Percentiles rank a stretch among this genome's conserved stretches.
phyloP scores from a whole-genome alignment of 345 rosid genomes.

The Hibiscus tridactylites region DNA sequence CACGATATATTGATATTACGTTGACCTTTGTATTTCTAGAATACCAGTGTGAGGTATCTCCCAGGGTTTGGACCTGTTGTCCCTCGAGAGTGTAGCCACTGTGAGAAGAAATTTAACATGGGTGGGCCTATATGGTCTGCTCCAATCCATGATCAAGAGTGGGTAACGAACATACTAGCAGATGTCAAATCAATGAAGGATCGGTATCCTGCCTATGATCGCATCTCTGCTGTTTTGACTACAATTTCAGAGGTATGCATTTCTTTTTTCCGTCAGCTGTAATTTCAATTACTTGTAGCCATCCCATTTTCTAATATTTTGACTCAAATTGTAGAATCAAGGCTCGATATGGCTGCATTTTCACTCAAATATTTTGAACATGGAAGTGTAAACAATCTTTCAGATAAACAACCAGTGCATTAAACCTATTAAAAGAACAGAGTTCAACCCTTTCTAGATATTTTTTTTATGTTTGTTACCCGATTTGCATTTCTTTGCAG shows the following conservation, averaged over 20 bases:
- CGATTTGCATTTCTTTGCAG: constrained; percentile 33
- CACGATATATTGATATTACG: background rate
- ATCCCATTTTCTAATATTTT: background rate
- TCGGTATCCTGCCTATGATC: constrained; percentile 81
- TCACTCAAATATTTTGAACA: background rate
- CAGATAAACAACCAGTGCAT: background rate
- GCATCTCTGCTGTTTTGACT: constrained; percentile 80
- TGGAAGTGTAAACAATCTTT: background rate
- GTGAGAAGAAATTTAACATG: constrained; percentile 94
- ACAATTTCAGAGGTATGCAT: constrained; percentile 71
- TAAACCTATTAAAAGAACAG: background rate
- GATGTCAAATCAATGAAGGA: constrained; percentile 71
- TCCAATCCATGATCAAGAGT: constrained; percentile 86
- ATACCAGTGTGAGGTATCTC: constrained; percentile 72
- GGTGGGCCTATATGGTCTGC: constrained; percentile 99
- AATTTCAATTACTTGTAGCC: background rate
- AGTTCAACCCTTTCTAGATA: background rate
- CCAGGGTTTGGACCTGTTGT: constrained; percentile 94
- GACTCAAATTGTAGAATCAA: background rate
- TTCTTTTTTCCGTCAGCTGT: background rate
- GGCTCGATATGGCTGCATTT: background rate
- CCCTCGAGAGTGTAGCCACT: constrained; percentile 82
- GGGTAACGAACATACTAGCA: constrained; percentile 57
- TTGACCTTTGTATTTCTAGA: constrained; percentile 29
- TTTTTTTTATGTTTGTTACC: background rate